These are phyloP conservation scores for Annona cherimola DNA, from an alignment of 164 flowering plant genomes.

Conservation along the genomic window DNA sequence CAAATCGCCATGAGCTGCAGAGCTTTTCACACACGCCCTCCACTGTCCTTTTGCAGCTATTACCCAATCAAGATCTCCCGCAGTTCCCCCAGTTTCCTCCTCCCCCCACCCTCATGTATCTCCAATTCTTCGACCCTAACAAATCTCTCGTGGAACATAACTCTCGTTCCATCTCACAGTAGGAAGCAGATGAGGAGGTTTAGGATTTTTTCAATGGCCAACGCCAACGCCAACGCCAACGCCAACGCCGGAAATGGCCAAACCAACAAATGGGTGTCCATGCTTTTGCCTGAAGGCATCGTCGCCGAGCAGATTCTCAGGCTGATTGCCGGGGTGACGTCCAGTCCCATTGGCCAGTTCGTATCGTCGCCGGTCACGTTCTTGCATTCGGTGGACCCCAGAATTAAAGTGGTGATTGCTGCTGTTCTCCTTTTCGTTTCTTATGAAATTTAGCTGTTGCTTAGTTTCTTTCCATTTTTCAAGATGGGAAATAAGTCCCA, in stretches of 20 bases:
- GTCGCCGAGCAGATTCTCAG: constrained; percentile 65
- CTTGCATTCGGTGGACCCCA: constrained; percentile 80
- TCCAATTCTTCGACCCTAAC: constrained; percentile 10
- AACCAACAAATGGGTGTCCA: constrained; percentile 38
- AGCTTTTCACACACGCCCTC: constrained; percentile 25
- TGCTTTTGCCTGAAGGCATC: constrained; percentile 39
- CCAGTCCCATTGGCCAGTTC: constrained; percentile 86
- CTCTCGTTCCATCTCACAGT: constrained; percentile 4
- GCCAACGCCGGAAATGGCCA: constrained; percentile 13
- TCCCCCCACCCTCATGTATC: not conserved
- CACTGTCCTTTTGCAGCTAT: constrained; percentile 10
- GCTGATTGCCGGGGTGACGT: constrained; percentile 66
- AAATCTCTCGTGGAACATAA: constrained; percentile 8
- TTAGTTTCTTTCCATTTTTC: not conserved
- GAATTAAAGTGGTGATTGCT: constrained; percentile 72
- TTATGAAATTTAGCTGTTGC: not conserved
- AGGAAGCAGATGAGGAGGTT: constrained; percentile 12
- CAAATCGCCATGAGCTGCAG: constrained; percentile 28
- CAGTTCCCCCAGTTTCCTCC: constrained; percentile 14
- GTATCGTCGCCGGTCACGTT: constrained; percentile 77
- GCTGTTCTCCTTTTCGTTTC: not conserved
- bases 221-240: not conserved
- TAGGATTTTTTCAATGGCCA: constrained; percentile 20
- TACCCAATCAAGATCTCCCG: constrained; percentile 14
- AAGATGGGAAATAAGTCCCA: no score